Percentiles rank a stretch among this genome's conserved stretches.
These are phyloP conservation scores for Rhodotorula kratochvilovae DNA, from an alignment of 768 basidiomycete genomes.

Conservation along the genomic window DNA sequence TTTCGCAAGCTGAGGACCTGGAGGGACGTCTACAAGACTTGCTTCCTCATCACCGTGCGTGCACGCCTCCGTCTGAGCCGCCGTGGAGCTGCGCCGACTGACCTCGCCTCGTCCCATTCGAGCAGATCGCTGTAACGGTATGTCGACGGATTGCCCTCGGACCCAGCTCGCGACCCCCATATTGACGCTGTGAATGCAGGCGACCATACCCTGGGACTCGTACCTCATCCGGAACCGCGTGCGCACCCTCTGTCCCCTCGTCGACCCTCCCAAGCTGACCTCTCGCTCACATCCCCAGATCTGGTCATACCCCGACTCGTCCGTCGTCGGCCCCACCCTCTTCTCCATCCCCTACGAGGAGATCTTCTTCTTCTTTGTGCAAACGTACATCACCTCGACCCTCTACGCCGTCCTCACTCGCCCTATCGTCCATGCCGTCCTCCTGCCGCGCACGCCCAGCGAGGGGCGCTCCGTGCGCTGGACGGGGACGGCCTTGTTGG, in stretches of 20 bases:
- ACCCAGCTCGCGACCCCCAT: background rate
- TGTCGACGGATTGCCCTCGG: background rate
- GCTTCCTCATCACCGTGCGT: slow-evolving; percentile 28
- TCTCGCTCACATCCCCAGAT: background rate
- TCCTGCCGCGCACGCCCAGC: slow-evolving; percentile 18
- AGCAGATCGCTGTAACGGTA: slow-evolving; percentile 27
- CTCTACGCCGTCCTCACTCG: slow-evolving; percentile 39
- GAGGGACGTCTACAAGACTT: slow-evolving; percentile 28
- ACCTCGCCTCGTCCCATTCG: background rate
- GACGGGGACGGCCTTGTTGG: slow-evolving; percentile 7
- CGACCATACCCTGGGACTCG: slow-evolving; percentile 41
- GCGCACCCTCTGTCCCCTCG: background rate
- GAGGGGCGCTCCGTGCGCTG: slow-evolving; percentile 14
- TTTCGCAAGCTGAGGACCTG: slow-evolving; percentile 24
- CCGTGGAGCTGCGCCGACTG: background rate
- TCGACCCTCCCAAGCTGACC: background rate
- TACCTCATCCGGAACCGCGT: slow-evolving; percentile 37
- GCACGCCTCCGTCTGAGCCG: background rate
- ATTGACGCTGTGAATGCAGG: background rate
- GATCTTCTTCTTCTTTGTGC: slow-evolving; percentile 41
- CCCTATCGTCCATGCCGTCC: slow-evolving; percentile 32
- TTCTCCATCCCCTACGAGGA: slow-evolving; percentile 39
- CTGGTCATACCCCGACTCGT: slow-evolving; percentile 39
- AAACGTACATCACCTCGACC: slow-evolving; percentile 40
- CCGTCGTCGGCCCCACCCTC: slow-evolving; percentile 35